phyloP scores from a whole-genome alignment of 2,329 filamentous ascomycete genomes.

The Delphinella strobiligena region DNA sequence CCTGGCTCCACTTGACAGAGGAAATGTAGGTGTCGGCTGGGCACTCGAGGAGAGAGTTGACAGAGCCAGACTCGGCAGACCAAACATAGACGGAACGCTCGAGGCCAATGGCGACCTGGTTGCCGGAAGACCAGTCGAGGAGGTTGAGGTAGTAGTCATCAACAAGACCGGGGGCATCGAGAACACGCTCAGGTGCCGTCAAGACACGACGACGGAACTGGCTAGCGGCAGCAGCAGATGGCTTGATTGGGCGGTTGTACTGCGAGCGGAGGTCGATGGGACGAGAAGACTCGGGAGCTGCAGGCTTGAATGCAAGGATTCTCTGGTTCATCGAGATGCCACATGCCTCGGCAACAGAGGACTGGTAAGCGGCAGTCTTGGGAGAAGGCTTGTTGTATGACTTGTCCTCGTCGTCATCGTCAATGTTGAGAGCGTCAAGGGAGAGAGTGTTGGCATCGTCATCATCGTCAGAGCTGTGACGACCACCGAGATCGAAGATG shows the following conservation, averaged over 20 bases:
- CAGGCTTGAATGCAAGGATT: conserved; percentile 96
- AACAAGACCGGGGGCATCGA: conserved; percentile 89
- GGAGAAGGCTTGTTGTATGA: conserved; percentile 70
- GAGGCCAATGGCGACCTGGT: conserved; percentile 94
- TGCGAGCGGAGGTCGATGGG: conserved; percentile 94
- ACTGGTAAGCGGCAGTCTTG: conserved; percentile 82
- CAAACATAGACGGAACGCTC: conserved; percentile 97
- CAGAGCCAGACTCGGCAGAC: conserved; percentile 87
- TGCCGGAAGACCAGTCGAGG: conserved; percentile 93
- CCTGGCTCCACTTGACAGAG: conserved; percentile 97
- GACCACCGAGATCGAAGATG: conserved; percentile 50
- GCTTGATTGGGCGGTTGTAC: conserved; percentile 92
- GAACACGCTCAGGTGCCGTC: conserved; percentile 87
- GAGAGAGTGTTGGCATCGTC: conserved; percentile 46
- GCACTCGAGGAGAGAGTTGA: conserved; percentile 80
- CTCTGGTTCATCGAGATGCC: conserved; percentile 88
- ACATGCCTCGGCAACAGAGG: conserved; percentile 79
- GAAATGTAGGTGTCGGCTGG: conserved; percentile 87
- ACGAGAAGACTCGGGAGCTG: conserved; percentile 94
- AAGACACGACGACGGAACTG: conserved; percentile 87
- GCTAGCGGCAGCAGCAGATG: conserved; percentile 58
- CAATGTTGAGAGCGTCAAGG: conserved; percentile 67
- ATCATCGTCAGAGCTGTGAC: conserved; percentile 56
- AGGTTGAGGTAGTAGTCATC: conserved; percentile 99
- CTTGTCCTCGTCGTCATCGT: conserved; percentile 53